These are phyloP conservation scores for Termitomyces sp. DNA, from an alignment of 768 basidiomycete species.

Conservation along the genomic window DNA sequence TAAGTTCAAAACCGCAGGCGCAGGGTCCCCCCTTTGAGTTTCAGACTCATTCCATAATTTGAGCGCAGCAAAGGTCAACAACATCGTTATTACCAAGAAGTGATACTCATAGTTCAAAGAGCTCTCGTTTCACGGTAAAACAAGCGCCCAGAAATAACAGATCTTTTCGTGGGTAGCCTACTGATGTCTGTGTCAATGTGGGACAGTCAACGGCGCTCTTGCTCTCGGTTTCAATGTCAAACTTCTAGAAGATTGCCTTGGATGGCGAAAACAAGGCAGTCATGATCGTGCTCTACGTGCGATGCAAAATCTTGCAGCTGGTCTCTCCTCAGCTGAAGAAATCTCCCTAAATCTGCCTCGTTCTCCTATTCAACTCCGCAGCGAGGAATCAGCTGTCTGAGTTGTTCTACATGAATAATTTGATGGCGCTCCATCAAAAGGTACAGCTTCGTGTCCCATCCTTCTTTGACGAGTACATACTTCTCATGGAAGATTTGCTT, in stretches of 20 bases:
- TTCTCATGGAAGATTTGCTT: not conserved
- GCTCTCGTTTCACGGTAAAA: constrained; percentile 15
- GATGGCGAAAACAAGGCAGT: constrained; percentile 21
- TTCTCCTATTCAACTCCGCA: constrained; percentile 2
- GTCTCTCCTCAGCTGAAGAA: not conserved
- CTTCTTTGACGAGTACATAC: not conserved
- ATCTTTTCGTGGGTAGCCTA: constrained; percentile 19
- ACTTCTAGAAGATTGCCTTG: constrained; percentile 20
- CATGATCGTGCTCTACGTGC: constrained; percentile 17
- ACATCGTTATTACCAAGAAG: constrained; percentile 18
- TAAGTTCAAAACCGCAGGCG: constrained; percentile 15
- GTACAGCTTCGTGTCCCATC: constrained; percentile 5
- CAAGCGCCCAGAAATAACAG: constrained; percentile 11
- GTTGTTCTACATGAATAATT: constrained; percentile 23
- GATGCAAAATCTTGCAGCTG: constrained; percentile 13
- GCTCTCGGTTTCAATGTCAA: constrained; percentile 14
- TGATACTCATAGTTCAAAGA: constrained; percentile 25
- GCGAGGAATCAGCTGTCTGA: constrained; percentile 9
- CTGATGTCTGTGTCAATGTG: constrained; percentile 22
- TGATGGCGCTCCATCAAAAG: constrained; percentile 25
- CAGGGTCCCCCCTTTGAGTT: constrained; percentile 16
- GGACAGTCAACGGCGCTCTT: constrained; percentile 19
- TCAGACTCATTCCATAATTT: constrained; percentile 5
- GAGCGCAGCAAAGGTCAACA: constrained; percentile 3
- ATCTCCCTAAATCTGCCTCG: constrained; percentile 7